A percentile compares a stretch with the other conserved stretches of the same genome.
Conservation (phyloP, 331 rosid species). For the Pyracantha coccinea region DNA sequence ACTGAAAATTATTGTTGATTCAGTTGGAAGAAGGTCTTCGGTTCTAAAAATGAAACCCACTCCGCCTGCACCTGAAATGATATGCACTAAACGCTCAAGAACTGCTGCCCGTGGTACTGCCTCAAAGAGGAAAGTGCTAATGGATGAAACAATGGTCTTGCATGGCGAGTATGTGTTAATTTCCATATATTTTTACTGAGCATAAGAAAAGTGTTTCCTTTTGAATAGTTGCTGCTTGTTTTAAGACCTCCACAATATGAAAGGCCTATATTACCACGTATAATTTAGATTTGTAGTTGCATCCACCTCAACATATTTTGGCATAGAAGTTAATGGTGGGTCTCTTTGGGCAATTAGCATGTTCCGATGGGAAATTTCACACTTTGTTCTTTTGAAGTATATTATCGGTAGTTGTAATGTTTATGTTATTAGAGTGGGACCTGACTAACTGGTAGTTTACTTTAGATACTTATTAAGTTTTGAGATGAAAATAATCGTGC, state of each 20-base stretch:
- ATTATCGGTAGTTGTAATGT: not conserved
- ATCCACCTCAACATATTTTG: not conserved
- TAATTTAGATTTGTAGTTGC: not conserved
- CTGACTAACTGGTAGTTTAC: not conserved
- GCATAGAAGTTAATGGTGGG: not conserved
- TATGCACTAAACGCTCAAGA: conserved; percentile 53
- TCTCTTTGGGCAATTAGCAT: not conserved
- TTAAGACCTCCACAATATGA: not conserved
- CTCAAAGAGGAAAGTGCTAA: conserved; percentile 84
- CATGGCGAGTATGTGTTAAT: conserved; percentile 92
- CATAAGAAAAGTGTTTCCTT: not conserved
- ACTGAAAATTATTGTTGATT: conserved; percentile 15
- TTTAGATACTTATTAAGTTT: not conserved
- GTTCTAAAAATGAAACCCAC: conserved; percentile 80
- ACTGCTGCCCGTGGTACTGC: conserved; percentile 48
- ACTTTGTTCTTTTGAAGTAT: not conserved
- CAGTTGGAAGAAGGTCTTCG: conserved; percentile 90
- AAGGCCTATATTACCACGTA: not conserved
- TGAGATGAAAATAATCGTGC: not conserved
- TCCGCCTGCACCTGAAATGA: conserved; percentile 54
- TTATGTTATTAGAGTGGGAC: not conserved
- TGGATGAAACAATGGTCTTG: conserved; percentile 96
- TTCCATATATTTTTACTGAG: not conserved
- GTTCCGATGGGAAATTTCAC: not conserved
- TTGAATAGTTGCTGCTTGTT: not conserved